A percentile compares a stretch with the other conserved stretches of the same genome.
These are phyloP conservation scores for Podosphaera xanthii DNA, from an alignment of 2,329 filamentous ascomycete genomes.

Conservation along the genomic window DNA sequence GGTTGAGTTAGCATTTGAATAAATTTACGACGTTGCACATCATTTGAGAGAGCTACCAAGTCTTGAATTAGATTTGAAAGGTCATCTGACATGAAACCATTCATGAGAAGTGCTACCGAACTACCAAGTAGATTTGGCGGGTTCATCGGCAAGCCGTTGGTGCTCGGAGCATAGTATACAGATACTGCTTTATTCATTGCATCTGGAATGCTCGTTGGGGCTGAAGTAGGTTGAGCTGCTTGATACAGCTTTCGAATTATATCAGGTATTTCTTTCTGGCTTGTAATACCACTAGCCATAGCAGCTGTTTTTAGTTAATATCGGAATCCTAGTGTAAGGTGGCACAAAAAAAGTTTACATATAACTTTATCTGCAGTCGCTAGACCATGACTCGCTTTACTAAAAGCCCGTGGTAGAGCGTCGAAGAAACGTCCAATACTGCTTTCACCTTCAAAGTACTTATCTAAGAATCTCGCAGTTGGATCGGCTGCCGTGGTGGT, in stretches of 20 bases:
- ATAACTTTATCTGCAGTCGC: background rate
- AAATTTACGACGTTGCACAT: background rate
- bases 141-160: constrained; percentile 4
- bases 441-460: background rate
- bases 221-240: constrained; percentile 11
- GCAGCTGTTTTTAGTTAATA: background rate
- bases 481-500: background rate
- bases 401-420: background rate
- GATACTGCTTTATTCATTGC: constrained; percentile 4
- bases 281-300: constrained; percentile 5
- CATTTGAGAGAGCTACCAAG: background rate
- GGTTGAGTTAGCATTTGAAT: background rate
- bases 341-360: background rate
- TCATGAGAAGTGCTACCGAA: constrained; percentile 4
- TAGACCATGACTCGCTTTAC: no score
- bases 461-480: background rate
- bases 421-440: background rate
- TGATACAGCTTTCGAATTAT: constrained; percentile 6
- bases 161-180: constrained; percentile 1
- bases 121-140: constrained; percentile 4
- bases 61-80: constrained; percentile 1
- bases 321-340: background rate
- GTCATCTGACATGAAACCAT: constrained; percentile 6
- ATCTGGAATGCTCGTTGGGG: constrained; percentile 9
- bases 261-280: constrained; percentile 5